Conservation (phyloP, 768 basidiomycete species). For the Aureoboletus auriporus region DNA sequence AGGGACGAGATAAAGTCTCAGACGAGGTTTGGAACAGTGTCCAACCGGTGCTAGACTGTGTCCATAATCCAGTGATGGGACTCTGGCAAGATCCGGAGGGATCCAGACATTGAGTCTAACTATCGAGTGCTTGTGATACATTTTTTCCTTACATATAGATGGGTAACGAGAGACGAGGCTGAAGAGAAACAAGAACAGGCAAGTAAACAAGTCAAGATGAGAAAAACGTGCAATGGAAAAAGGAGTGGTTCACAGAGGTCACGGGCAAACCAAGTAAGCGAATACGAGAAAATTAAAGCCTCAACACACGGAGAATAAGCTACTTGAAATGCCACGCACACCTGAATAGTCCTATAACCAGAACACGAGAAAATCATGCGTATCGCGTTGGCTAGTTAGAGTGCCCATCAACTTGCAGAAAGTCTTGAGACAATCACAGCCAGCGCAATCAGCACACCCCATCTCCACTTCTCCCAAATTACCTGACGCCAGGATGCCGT, state of each 20-base stretch:
- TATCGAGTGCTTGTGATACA: conserved; percentile 21
- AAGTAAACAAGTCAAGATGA: conserved; percentile 6
- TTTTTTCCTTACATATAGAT: conserved; percentile 19
- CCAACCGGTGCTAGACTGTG: conserved; percentile 35
- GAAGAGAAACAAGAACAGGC: conserved; percentile 7
- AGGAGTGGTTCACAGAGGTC: conserved; percentile 7
- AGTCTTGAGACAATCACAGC: conserved; percentile 77
- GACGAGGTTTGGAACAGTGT: conserved; percentile 54
- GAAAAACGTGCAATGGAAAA: conserved; percentile 7
- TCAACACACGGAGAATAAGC: conserved; percentile 12
- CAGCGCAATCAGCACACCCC: conserved; percentile 73
- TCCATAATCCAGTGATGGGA: conserved; percentile 40
- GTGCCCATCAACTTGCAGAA: conserved; percentile 44
- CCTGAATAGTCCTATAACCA: conserved; percentile 14
- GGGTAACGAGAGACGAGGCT: conserved; percentile 17
- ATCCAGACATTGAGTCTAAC: conserved; percentile 1
- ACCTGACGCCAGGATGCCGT: conserved; percentile 60
- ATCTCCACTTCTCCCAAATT: conserved; percentile 82
- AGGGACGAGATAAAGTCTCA: conserved; percentile 44
- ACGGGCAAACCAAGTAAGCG: conserved; percentile 10
- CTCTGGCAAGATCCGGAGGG: conserved; percentile 41
- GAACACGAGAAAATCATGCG: conserved; percentile 3
- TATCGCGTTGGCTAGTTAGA: neutral
- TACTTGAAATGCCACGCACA: conserved; percentile 14
- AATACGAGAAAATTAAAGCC: conserved; percentile 8